Conservation (phyloP, 2,329 filamentous ascomycete species). For the Aspergillus pseudotamarii region DNA sequence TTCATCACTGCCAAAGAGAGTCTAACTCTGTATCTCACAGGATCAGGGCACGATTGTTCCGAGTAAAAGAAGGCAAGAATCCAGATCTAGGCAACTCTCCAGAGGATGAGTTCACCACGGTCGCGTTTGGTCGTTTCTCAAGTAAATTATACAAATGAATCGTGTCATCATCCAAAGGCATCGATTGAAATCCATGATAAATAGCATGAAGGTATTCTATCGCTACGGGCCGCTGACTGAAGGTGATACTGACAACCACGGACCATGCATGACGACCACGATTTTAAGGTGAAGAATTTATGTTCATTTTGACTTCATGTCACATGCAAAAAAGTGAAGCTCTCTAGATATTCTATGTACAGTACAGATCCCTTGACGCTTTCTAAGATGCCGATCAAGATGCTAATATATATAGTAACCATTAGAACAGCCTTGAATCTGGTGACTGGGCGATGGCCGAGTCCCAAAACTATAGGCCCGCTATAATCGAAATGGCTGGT, state of each 20-base stretch:
- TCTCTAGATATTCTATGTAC: slow-evolving; percentile 7
- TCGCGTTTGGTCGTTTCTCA: neutral
- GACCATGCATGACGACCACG: neutral
- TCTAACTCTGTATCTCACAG: neutral
- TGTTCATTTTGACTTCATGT: slow-evolving; percentile 5
- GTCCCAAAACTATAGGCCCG: slow-evolving; percentile 2
- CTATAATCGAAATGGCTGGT: slow-evolving; percentile 2
- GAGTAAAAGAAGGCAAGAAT: neutral
- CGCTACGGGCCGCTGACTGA: neutral
- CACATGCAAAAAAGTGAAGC: neutral
- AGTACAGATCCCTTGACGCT: neutral
- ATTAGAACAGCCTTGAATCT: slow-evolving; percentile 1
- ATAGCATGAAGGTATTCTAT: neutral
- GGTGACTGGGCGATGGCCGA: neutral
- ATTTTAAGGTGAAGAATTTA: neutral
- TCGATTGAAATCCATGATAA: neutral
- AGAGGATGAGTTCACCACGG: no score
- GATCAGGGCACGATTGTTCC: neutral
- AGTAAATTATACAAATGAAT: neutral
- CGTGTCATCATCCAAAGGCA: neutral
- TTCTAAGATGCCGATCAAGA: neutral
- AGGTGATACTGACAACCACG: neutral
- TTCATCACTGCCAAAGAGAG: neutral
- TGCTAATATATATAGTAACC: neutral
- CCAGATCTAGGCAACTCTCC: no score